phyloP scores from a whole-genome alignment of 2,329 filamentous ascomycete genomes.

The Blumeria hordei region DNA sequence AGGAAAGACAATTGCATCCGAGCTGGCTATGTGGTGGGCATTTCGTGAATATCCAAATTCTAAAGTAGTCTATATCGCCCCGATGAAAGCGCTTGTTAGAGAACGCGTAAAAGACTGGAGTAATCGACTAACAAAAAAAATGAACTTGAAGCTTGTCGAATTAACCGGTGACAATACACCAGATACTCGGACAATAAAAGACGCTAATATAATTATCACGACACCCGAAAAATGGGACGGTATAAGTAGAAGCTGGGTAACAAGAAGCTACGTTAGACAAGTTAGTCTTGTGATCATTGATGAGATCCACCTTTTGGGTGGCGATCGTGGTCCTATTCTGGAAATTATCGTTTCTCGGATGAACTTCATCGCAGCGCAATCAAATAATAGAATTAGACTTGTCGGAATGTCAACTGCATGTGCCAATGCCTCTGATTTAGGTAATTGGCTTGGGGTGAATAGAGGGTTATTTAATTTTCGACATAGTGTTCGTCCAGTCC shows the following conservation, averaged over 20 bases:
- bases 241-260: constrained; percentile 89
- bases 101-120: constrained; percentile 94
- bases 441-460: constrained; percentile 92
- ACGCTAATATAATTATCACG: constrained; percentile 94
- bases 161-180: constrained; percentile 95
- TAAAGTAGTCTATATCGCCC: constrained; percentile 96
- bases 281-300: constrained; percentile 95
- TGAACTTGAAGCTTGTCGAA: constrained; percentile 81
- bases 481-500: constrained; percentile 88
- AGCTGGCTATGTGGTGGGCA: constrained; percentile 98
- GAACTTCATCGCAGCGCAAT: constrained; percentile 96
- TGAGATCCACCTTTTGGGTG: constrained; percentile 91
- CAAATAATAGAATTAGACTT: constrained; percentile 66
- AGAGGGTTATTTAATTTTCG: constrained; percentile 92
- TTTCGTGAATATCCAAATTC: constrained; percentile 85
- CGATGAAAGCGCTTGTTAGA: constrained; percentile 95
- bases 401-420: constrained; percentile 99
- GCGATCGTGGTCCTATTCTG: constrained; percentile 86
- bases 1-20: constrained; percentile 89
- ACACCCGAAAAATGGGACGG: constrained; percentile 99
- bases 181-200: constrained; percentile 80
- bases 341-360: constrained; percentile 88
- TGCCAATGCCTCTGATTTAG: constrained; percentile 82
- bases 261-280: constrained; percentile 81
- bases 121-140: constrained; percentile 50